These are phyloP conservation scores for Chalciporus chontae DNA, from an alignment of 768 basidiomycete species.

Conservation along the genomic window DNA sequence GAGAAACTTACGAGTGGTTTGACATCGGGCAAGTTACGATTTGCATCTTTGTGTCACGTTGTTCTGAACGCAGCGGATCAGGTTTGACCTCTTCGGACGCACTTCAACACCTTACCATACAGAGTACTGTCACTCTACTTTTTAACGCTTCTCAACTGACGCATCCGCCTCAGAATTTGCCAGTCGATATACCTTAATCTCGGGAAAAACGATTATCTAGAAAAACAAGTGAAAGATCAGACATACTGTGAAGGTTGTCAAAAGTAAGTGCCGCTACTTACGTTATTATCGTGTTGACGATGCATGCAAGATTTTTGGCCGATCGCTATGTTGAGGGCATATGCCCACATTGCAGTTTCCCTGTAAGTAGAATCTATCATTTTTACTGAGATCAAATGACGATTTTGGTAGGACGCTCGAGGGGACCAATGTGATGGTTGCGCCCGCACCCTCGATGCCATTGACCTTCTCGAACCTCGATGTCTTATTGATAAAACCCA, in stretches of 20 bases:
- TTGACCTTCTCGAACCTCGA: constrained; percentile 91
- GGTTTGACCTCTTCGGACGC: constrained; percentile 94
- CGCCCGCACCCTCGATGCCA: constrained; percentile 86
- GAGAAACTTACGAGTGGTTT: constrained; percentile 96
- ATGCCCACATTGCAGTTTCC: constrained; percentile 89
- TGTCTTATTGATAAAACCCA: constrained; percentile 86
- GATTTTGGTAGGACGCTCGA: constrained; percentile 71
- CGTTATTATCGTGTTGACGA: constrained; percentile 6
- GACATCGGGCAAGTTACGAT: constrained; percentile 68
- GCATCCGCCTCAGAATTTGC: constrained; percentile 56
- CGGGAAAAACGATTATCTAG: constrained; percentile 69
- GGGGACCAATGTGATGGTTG: constrained; percentile 98
- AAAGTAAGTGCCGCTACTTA: constrained; percentile 46
- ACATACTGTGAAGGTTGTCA: constrained; percentile 92
- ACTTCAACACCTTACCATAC: constrained; percentile 90
- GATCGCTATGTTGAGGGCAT: constrained; percentile 98
- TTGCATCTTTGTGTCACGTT: neutral
- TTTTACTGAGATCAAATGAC: neutral
- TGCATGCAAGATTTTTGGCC: constrained; percentile 73
- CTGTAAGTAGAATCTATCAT: constrained; percentile 42
- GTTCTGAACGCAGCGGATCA: constrained; percentile 26
- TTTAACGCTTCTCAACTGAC: neutral
- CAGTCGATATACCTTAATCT: constrained; percentile 89
- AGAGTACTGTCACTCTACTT: constrained; percentile 49
- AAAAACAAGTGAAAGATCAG: constrained; percentile 85